A percentile compares a stretch with the other conserved stretches of the same genome.
Conservation (phyloP, 805 yeast species). For the Suhomyces prunicola region DNA sequence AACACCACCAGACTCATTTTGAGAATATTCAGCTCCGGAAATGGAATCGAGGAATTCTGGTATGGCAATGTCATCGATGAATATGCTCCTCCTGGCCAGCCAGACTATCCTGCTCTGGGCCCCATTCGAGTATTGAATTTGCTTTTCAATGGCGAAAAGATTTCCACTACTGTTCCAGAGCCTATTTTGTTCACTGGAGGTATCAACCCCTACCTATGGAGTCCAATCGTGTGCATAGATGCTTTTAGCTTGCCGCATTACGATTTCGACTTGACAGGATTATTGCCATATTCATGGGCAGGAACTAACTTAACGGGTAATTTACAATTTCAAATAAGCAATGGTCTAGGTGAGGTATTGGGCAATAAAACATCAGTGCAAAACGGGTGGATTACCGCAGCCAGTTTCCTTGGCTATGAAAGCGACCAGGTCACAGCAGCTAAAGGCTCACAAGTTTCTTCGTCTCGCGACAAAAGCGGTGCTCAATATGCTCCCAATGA, state of each 20-base stretch:
- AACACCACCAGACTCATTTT: slow-evolving; percentile 61
- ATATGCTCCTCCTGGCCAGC: slow-evolving; percentile 37
- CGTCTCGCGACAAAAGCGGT: slow-evolving; percentile 23
- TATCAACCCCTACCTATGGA: slow-evolving; percentile 75
- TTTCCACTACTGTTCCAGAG: slow-evolving; percentile 63
- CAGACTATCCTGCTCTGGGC: slow-evolving; percentile 57
- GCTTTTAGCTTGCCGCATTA: slow-evolving; percentile 74
- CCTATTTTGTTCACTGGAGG: slow-evolving; percentile 83
- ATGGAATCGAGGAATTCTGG: slow-evolving; percentile 83
- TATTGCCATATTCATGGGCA: slow-evolving; percentile 66
- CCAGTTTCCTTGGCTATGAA: slow-evolving; percentile 55
- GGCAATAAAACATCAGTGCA: slow-evolving; percentile 29
- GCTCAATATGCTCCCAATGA: slow-evolving; percentile 30
- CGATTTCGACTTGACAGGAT: slow-evolving; percentile 66
- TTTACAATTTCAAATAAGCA: slow-evolving; percentile 47
- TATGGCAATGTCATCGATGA: slow-evolving; percentile 58
- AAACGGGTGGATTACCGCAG: slow-evolving; percentile 60
- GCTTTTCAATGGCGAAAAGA: slow-evolving; percentile 54
- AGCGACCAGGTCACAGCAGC: slow-evolving; percentile 35
- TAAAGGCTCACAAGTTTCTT: slow-evolving; percentile 33
- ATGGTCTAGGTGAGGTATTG: slow-evolving; percentile 43
- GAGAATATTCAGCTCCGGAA: slow-evolving; percentile 67
- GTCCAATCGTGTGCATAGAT: slow-evolving; percentile 68
- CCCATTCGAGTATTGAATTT: slow-evolving; percentile 69
- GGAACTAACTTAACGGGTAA: slow-evolving; percentile 22